Evolutionary conservation across 768 basidiomycete species (phyloP).

Genomic region (Gyrodon lividus): DNA sequence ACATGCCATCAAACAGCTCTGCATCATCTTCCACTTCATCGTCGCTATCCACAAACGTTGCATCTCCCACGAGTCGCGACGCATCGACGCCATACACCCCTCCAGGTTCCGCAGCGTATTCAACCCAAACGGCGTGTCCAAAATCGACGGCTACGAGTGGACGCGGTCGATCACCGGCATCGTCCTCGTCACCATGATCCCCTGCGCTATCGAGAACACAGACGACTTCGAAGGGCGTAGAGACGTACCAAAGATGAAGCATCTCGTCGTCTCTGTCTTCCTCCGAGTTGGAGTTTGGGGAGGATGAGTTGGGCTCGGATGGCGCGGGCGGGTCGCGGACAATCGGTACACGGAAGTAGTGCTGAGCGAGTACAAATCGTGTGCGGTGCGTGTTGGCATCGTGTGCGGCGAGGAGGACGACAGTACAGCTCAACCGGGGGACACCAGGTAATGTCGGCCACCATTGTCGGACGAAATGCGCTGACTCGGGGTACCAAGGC

Average conservation of each 20-base stretch:
- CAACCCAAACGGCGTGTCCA: slow-evolving; percentile 84
- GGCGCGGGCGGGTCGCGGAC: slow-evolving; percentile 16
- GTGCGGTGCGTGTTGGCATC: slow-evolving; percentile 59
- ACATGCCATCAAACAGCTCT: slow-evolving; percentile 7
- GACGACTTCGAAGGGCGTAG: slow-evolving; percentile 69
- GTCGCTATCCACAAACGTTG: slow-evolving; percentile 25
- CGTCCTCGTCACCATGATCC: slow-evolving; percentile 34
- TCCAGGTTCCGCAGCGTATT: slow-evolving; percentile 43
- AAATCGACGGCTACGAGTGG: slow-evolving; percentile 84
- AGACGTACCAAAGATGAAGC: slow-evolving; percentile 72
- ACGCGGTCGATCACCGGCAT: slow-evolving; percentile 48
- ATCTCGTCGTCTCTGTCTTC: slow-evolving; percentile 47
- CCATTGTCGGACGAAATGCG: slow-evolving; percentile 80
- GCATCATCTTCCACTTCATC: slow-evolving; percentile 27
- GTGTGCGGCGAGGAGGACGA: slow-evolving; percentile 63
- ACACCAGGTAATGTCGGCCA: slow-evolving; percentile 68
- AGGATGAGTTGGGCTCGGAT: slow-evolving; percentile 5
- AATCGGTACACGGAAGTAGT: slow-evolving; percentile 73
- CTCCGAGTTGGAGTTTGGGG: not conserved
- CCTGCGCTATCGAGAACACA: slow-evolving; percentile 51
- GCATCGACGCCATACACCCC: slow-evolving; percentile 29
- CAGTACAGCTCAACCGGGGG: slow-evolving; percentile 69
- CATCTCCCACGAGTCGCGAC: slow-evolving; percentile 30
- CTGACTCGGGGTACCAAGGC: slow-evolving; percentile 69
- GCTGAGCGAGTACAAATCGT: slow-evolving; percentile 67